phyloP scores from a whole-genome alignment of 78 protist genomes.

The Protostelium mycophagum region DNA sequence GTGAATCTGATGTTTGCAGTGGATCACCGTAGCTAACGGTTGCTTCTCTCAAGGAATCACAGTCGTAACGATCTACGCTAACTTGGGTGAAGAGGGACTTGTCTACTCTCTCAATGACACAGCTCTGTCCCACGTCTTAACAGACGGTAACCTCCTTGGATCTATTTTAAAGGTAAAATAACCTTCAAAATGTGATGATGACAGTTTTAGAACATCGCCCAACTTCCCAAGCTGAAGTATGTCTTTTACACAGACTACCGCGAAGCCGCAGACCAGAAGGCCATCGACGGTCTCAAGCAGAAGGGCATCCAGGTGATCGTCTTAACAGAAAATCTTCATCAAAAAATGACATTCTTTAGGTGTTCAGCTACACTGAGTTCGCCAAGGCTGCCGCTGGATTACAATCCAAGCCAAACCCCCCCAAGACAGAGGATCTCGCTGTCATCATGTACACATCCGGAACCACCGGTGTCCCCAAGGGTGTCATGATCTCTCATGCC shows the following conservation, averaged over 20 bases:
- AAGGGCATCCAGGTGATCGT: neutral
- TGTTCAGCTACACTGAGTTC: neutral
- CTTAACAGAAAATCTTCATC: neutral
- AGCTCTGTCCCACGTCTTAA: neutral
- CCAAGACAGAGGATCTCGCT: conserved; percentile 40
- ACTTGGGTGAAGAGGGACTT: neutral
- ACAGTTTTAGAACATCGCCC: neutral
- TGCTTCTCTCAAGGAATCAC: neutral
- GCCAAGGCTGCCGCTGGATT: neutral
- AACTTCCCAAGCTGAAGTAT: neutral
- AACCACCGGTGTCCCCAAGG: conserved; percentile 75
- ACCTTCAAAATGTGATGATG: neutral
- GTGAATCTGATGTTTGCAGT: too few species aligned
- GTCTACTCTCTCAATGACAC: neutral
- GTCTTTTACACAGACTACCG: neutral
- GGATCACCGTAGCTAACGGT: neutral
- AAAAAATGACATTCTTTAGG: neutral
- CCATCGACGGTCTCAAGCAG: neutral
- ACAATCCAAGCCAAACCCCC: conserved; percentile 12
- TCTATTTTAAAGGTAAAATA: neutral
- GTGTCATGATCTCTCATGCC: conserved; percentile 69
- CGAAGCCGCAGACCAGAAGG: neutral
- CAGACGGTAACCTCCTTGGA: neutral
- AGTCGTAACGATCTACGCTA: neutral
- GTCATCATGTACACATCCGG: conserved; percentile 86